phyloP scores from a whole-genome alignment of 108 stramenopile genomes.

The Chaetoceros tenuissimus region DNA sequence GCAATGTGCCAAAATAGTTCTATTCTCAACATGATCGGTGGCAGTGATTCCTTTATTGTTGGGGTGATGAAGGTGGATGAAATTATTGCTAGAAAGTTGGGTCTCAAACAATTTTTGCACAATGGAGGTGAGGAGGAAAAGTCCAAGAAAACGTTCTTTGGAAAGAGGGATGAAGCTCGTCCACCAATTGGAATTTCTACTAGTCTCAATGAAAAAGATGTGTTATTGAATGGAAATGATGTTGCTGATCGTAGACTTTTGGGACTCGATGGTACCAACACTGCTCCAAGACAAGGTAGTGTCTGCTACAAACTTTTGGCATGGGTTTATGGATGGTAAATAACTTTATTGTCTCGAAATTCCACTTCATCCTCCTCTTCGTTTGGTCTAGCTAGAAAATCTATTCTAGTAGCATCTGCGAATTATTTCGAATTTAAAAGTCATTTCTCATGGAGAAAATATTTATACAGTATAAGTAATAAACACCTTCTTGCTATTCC shows the following conservation, averaged over 20 bases:
- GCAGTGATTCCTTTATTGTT: not conserved
- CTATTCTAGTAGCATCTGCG: too few species aligned
- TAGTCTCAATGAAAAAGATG: not conserved
- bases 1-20: constrained; percentile 13
- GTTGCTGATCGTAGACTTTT: not conserved
- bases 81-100: not conserved
- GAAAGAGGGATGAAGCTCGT: not conserved
- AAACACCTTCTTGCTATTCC: too few species aligned
- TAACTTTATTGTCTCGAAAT: not conserved
- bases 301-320: constrained; percentile 2
- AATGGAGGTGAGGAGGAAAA: not conserved
- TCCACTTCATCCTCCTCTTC: too few species aligned
- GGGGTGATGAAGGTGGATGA: not conserved
- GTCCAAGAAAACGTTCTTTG: not conserved
- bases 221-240: not conserved
- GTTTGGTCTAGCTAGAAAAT: too few species aligned
- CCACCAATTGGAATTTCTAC: not conserved
- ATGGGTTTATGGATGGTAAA: constrained; percentile 9
- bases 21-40: not conserved
- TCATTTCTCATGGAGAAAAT: too few species aligned
- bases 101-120: not conserved
- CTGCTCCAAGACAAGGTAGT: not conserved
- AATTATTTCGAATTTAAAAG: too few species aligned
- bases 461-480: too few species aligned
- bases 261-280: not conserved